Percentiles rank a stretch among this genome's conserved stretches.
Conservation (phyloP, 495 filamentous ascomycete genomes). For the Evansstolkia leycettana region DNA sequence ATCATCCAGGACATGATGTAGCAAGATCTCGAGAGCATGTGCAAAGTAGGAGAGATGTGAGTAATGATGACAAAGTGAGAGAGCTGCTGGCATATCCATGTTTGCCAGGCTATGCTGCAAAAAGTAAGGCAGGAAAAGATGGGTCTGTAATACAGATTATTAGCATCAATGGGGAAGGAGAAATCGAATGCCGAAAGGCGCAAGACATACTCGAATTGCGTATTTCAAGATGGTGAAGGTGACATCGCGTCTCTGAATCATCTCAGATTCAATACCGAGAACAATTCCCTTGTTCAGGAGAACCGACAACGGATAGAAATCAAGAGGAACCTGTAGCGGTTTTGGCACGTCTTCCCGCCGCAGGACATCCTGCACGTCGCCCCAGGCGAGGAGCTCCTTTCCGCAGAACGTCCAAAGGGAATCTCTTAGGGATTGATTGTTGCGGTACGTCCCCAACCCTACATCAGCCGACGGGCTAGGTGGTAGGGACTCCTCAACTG, state of each 20-base stretch:
- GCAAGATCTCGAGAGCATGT: slow-evolving; percentile 81
- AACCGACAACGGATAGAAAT: slow-evolving; percentile 92
- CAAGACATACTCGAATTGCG: slow-evolving; percentile 54
- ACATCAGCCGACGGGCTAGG: slow-evolving; percentile 39
- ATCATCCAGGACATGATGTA: slow-evolving; percentile 89
- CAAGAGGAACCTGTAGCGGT: slow-evolving; percentile 43
- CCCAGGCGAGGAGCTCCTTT: slow-evolving; percentile 66
- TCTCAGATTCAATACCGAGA: slow-evolving; percentile 80
- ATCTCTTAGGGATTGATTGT: slow-evolving; percentile 52
- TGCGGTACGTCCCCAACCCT: slow-evolving; percentile 28
- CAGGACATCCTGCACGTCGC: slow-evolving; percentile 80
- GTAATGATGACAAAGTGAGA: slow-evolving; percentile 69
- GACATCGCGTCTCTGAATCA: slow-evolving; percentile 80
- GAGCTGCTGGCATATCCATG: slow-evolving; percentile 59
- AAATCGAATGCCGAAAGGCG: no score
- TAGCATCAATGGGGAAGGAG: slow-evolving; percentile 4
- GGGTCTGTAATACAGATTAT: slow-evolving; percentile 41
- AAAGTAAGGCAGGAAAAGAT: slow-evolving; percentile 82
- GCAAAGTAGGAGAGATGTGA: slow-evolving; percentile 79
- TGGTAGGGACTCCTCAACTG: slow-evolving; percentile 32
- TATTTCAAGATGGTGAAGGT: slow-evolving; percentile 80
- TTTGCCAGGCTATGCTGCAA: slow-evolving; percentile 62
- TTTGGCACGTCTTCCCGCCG: slow-evolving; percentile 35
- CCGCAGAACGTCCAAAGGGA: slow-evolving; percentile 95
- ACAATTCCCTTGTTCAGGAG: slow-evolving; percentile 76